Base-by-base conservation (phyloP, 306 rosid genomes). In the Cucurbita maxima region DNA sequence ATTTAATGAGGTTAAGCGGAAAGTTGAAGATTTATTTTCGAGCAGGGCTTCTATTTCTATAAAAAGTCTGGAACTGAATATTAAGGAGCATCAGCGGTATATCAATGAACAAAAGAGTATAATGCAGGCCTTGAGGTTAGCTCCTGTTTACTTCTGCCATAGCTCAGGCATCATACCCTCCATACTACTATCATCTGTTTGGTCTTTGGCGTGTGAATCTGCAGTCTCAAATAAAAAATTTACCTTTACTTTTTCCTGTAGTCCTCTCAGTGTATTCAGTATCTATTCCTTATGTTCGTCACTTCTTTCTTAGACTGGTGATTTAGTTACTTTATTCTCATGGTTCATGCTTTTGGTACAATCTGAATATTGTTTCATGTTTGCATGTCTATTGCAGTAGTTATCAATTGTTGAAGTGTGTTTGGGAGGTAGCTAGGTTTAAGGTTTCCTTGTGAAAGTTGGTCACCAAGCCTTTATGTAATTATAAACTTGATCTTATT, bases 121-220 rank as follows among this genome's bases (percentile, higher is more conserved):
- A 76, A 83, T 95, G 96, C 97, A 88, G 86, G 91, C 99, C 47
- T 86, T 95, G 84, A 91, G 97, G 99, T 95, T 82, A 48, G 96
- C 66, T 81, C 74, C 73, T 47, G 8, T 44, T 15, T 58, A 58
- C 67, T 56, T 67, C 66, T 51, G 56, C 52, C 68, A 52, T 75
- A 48, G 22, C 75, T 5, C 55, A 58, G 54, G 13, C 50, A 7
- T 68, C 22, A 44, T 51, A 43, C 55, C 47, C 16, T 51, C 13
- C 56, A 16, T 67, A 37, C 38, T 18, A 43, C 2, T 72, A 20
- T 22, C 47, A 36, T n/a, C 48, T 77, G 19, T 79, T 58, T 69
- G 57, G 13, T 72, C 41, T 41, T 18, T 47, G 72, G 54, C 54
- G 18, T 66, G 54, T 66, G 72, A 44, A 66, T 43, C 18, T n/a